phyloP scores from a whole-genome alignment of 2,329 filamentous ascomycete species.

The Exophiala aquamarina region DNA sequence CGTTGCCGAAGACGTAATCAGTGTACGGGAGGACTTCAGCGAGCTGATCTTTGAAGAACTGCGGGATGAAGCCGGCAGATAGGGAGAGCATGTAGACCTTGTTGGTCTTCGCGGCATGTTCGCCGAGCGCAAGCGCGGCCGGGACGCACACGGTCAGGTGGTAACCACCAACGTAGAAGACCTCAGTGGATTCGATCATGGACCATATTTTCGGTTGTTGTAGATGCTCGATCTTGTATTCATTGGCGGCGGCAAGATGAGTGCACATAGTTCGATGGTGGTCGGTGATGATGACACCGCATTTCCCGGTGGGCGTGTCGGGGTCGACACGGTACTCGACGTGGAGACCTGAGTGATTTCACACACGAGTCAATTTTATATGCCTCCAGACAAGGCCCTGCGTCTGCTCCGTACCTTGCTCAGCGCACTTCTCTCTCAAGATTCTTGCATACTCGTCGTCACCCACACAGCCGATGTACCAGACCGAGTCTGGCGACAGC shows the following conservation, averaged over 20 bases:
- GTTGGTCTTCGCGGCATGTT: constrained; percentile 84
- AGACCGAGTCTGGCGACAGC: constrained; percentile 81
- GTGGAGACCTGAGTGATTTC: constrained; percentile 44
- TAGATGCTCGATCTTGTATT: constrained; percentile 92
- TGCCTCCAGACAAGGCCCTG: background rate
- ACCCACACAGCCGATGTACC: constrained; percentile 92
- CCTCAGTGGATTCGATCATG: constrained; percentile 81
- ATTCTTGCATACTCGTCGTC: constrained; percentile 94
- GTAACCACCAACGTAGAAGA: constrained; percentile 93
- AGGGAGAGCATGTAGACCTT: constrained; percentile 90
- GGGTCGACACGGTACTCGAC: constrained; percentile 94
- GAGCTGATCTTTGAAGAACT: constrained; percentile 97
- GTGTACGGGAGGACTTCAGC: constrained; percentile 87
- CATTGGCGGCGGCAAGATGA: constrained; percentile 92
- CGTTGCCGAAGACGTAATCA: constrained; percentile 96
- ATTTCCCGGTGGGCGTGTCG: constrained; percentile 81
- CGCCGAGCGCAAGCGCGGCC: constrained; percentile 83
- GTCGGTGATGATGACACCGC: constrained; percentile 94
- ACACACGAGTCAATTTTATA: no score
- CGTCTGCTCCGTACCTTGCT: constrained; percentile 81
- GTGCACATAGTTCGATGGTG: constrained; percentile 95
- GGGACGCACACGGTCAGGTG: constrained; percentile 95
- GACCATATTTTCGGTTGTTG: constrained; percentile 90
- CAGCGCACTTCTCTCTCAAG: constrained; percentile 79
- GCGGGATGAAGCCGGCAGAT: constrained; percentile 90